Evolutionary conservation across 2,329 filamentous ascomycete species (phyloP).

Genomic region (Scedosporium minutisporum): DNA sequence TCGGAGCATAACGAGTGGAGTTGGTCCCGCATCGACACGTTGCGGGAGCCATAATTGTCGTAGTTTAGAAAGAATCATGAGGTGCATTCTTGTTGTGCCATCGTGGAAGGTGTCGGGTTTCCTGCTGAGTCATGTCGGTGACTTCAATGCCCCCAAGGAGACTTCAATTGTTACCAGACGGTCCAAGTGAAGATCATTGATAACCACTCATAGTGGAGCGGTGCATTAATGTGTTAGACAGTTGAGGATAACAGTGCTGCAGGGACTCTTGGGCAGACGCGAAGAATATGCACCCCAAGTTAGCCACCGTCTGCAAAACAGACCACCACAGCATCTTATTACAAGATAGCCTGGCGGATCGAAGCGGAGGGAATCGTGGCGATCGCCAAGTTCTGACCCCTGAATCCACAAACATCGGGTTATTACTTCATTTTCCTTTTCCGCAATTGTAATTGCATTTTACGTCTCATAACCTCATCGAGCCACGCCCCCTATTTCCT

Average conservation of each 20-base stretch:
- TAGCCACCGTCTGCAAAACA: too few species aligned
- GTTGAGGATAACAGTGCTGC: too few species aligned
- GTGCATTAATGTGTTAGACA: too few species aligned
- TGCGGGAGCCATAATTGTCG: too few species aligned
- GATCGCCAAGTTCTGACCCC: background rate
- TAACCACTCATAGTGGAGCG: background rate
- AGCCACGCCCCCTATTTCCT: background rate
- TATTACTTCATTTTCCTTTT: background rate
- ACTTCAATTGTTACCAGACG: background rate
- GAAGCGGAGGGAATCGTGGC: background rate
- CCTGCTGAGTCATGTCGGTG: background rate
- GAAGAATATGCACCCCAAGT: too few species aligned
- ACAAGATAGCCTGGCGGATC: background rate
- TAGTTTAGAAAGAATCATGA: too few species aligned
- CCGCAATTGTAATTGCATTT: background rate
- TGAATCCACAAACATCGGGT: background rate
- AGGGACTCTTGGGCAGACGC: too few species aligned
- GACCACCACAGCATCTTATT: too few species aligned
- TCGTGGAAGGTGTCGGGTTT: too few species aligned
- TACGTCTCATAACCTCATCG: background rate
- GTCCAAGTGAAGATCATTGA: background rate
- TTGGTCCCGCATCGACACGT: too few species aligned
- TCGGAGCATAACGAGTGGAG: too few species aligned
- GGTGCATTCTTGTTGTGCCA: too few species aligned
- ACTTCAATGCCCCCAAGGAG: background rate